These are phyloP conservation scores for Hansenula sp. DNA, from an alignment of 1,139 yeast genomes.

Conservation along the genomic window DNA sequence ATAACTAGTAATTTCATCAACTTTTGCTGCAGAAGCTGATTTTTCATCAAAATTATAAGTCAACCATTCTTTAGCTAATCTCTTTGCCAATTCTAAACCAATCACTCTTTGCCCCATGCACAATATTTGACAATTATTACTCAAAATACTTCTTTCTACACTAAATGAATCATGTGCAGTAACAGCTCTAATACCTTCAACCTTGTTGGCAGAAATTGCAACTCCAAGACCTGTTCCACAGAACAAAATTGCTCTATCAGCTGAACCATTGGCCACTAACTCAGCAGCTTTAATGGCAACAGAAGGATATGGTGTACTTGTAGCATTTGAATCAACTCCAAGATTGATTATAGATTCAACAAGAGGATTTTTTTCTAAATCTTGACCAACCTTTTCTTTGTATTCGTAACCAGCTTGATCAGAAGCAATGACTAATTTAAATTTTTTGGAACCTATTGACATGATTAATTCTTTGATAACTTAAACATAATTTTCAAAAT, in stretches of 20 bases:
- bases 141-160: slow-evolving; percentile 2
- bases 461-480: no score
- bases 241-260: slow-evolving; percentile 1
- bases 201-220: slow-evolving; percentile 1
- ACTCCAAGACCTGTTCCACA: slow-evolving; percentile 1
- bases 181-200: slow-evolving; percentile 2
- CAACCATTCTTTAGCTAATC: slow-evolving; percentile 2
- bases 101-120: slow-evolving; percentile 2
- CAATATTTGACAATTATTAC: slow-evolving; percentile 1
- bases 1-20: slow-evolving; percentile 1
- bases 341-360: background rate
- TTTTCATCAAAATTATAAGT: slow-evolving; percentile 1
- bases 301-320: slow-evolving; percentile 1
- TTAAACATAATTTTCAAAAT: no score
- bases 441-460: background rate
- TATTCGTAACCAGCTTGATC: slow-evolving; percentile 1
- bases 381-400: background rate
- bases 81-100: slow-evolving; percentile 1
- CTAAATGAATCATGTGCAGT: slow-evolving; percentile 3
- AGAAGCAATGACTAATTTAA: slow-evolving; percentile 1
- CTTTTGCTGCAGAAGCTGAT: slow-evolving; percentile 1
- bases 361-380: background rate
- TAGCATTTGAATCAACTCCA: background rate
- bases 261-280: background rate
- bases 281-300: slow-evolving; percentile 1